These are phyloP conservation scores for Phytophthora sojae DNA, from an alignment of 352 stramenopile genomes.

Conservation along the genomic window DNA sequence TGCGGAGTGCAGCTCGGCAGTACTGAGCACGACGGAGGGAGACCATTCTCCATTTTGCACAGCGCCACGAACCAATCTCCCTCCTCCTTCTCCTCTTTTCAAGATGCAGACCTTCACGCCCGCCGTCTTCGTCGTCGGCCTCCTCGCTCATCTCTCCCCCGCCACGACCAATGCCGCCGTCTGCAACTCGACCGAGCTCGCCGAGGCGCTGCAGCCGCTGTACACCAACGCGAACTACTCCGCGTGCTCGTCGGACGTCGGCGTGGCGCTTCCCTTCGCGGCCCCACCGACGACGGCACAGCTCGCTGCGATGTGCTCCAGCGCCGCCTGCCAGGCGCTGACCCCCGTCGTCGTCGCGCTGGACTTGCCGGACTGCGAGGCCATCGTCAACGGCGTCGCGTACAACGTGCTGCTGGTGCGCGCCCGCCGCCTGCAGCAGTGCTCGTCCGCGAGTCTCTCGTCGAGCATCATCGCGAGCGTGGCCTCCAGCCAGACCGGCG, in stretches of 20 bases:
- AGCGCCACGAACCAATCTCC: background rate
- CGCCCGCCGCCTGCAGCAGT: constrained; percentile 17
- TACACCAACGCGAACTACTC: constrained; percentile 11
- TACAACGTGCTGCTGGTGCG: constrained; percentile 30
- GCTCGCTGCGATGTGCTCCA: constrained; percentile 27
- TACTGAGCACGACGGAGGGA: background rate
- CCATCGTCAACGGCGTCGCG: constrained; percentile 17
- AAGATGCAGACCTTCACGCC: constrained; percentile 37
- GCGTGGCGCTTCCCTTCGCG: constrained; percentile 20
- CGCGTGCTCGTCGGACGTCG: constrained; percentile 10
- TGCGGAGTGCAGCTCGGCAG: no score
- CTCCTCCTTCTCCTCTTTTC: background rate
- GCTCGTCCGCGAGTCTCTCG: constrained; percentile 12
- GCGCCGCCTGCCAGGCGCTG: constrained; percentile 21
- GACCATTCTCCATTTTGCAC: constrained; percentile 13
- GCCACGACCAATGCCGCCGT: constrained; percentile 10
- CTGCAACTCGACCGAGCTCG: constrained; percentile 32
- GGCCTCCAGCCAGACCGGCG: constrained; percentile 1
- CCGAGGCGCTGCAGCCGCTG: constrained; percentile 8
- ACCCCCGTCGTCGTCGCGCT: constrained; percentile 6
- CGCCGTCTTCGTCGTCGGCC: constrained; percentile 31
- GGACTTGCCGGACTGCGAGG: constrained; percentile 26
- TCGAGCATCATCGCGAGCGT: constrained; percentile 20
- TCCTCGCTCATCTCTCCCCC: constrained; percentile 14
- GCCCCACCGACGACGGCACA: constrained; percentile 8